Conservation (phyloP, 371 early-diverging fungal genomes). For the Rhizopus sp. region DNA sequence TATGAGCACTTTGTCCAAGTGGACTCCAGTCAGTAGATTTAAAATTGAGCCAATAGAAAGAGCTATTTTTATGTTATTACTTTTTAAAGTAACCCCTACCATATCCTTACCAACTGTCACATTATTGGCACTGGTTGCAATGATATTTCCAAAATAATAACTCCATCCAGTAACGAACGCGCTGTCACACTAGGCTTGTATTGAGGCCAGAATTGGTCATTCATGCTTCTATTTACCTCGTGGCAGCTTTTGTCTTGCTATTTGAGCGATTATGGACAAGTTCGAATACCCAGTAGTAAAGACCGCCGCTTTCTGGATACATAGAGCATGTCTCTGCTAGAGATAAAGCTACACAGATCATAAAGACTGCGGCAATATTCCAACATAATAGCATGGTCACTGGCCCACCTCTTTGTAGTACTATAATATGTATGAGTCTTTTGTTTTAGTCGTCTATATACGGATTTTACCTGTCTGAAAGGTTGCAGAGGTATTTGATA, state of each 20-base stretch:
- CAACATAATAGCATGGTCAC: constrained; percentile 51
- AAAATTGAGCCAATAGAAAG: constrained; percentile 33
- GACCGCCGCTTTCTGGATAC: constrained; percentile 69
- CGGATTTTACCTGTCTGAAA: constrained; percentile 42
- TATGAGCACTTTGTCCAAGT: constrained; percentile 21
- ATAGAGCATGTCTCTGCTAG: constrained; percentile 76
- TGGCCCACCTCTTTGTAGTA: constrained; percentile 48
- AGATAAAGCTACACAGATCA: constrained; percentile 62
- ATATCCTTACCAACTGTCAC: constrained; percentile 39
- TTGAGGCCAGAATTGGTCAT: neutral
- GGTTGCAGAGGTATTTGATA: constrained; percentile 47
- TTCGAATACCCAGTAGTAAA: constrained; percentile 65
- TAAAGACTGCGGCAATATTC: constrained; percentile 64
- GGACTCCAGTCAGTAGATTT: constrained; percentile 22
- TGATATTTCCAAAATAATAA: constrained; percentile 39
- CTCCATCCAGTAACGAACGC: constrained; percentile 53
- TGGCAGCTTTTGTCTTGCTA: constrained; percentile 22
- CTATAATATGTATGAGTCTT: constrained; percentile 10
- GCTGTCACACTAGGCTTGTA: constrained; percentile 13
- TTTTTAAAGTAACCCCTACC: neutral
- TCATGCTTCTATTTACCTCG: constrained; percentile 29
- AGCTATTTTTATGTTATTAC: neutral
- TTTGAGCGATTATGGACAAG: constrained; percentile 25
- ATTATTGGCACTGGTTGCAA: constrained; percentile 46
- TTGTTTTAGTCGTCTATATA: neutral